Evolutionary conservation across 768 basidiomycete genomes (phyloP).

Genomic region (Podaxis sp.): DNA sequence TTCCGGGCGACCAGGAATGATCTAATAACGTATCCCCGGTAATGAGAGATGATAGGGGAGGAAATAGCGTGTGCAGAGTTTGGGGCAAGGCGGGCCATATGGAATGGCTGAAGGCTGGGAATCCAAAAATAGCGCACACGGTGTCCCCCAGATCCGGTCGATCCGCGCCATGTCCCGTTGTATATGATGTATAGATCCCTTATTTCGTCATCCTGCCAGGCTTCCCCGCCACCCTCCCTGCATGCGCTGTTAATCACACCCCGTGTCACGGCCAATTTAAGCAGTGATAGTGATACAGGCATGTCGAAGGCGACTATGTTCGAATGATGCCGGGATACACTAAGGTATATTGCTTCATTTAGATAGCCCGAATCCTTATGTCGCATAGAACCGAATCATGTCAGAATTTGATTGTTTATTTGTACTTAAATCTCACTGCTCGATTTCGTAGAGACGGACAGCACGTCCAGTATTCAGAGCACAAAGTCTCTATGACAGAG

Average conservation of each 20-base stretch:
- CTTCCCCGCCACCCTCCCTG: slow-evolving; percentile 9
- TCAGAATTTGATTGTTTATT: too few species aligned
- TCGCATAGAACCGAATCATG: too few species aligned
- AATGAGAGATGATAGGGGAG: neutral
- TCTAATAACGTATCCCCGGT: too few species aligned
- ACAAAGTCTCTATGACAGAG: too few species aligned
- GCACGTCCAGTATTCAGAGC: too few species aligned
- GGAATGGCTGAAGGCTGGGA: neutral
- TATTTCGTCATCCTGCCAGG: slow-evolving; percentile 3
- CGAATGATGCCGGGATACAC: too few species aligned
- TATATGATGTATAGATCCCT: slow-evolving; percentile 1
- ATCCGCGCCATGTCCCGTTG: slow-evolving; percentile 25
- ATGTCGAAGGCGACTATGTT: too few species aligned
- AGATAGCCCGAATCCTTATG: too few species aligned
- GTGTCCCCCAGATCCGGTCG: slow-evolving; percentile 14
- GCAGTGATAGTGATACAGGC: too few species aligned
- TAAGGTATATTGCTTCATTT: too few species aligned
- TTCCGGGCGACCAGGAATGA: slow-evolving; percentile 37
- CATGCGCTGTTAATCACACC: neutral
- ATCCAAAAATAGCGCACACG: slow-evolving; percentile 13
- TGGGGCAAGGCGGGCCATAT: neutral
- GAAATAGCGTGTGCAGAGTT: neutral
- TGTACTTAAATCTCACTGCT: too few species aligned
- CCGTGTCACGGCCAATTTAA: neutral
- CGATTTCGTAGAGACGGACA: too few species aligned